Evolutionary conservation across 1,284 basidiomycete species (phyloP).

Genomic region (Heliocybe sulcata): DNA sequence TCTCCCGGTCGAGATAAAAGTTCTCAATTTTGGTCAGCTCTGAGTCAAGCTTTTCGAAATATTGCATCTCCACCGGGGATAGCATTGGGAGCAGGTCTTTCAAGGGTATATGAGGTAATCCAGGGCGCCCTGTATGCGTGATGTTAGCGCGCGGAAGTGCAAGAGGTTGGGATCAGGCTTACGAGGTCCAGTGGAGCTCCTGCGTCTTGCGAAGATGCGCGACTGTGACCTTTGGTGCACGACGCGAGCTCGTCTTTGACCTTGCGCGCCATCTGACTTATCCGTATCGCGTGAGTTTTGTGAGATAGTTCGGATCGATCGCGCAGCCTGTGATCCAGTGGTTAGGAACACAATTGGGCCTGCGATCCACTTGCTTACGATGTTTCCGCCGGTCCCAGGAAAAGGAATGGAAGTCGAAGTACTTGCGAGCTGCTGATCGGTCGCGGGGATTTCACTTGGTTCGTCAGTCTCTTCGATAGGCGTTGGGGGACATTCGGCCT

Average conservation of each 20-base stretch:
- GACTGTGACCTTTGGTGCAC: neutral
- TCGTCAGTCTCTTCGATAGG: neutral
- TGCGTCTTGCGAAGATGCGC: constrained; percentile 3
- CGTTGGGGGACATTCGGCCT: constrained; percentile 15
- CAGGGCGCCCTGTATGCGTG: neutral
- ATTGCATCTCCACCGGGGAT: constrained; percentile 54
- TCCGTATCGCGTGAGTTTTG: neutral
- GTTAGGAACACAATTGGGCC: neutral
- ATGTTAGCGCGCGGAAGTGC: neutral
- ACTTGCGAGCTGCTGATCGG: neutral
- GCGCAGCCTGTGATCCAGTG: neutral
- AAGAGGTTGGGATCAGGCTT: neutral
- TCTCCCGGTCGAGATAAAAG: constrained; percentile 75
- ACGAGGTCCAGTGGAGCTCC: neutral
- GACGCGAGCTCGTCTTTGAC: neutral
- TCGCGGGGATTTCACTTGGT: neutral
- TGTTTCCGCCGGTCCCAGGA: neutral
- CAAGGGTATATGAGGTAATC: constrained; percentile 27
- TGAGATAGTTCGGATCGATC: neutral
- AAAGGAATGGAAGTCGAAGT: neutral
- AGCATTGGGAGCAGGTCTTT: constrained; percentile 45
- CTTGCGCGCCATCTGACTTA: neutral
- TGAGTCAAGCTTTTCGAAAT: constrained; percentile 68
- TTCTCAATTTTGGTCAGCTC: constrained; percentile 79
- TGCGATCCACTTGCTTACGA: neutral